Percentiles rank a stretch among this genome's conserved stretches.
phyloP scores from a whole-genome alignment of 2,329 filamentous ascomycete species.

The Claviceps sp. region DNA sequence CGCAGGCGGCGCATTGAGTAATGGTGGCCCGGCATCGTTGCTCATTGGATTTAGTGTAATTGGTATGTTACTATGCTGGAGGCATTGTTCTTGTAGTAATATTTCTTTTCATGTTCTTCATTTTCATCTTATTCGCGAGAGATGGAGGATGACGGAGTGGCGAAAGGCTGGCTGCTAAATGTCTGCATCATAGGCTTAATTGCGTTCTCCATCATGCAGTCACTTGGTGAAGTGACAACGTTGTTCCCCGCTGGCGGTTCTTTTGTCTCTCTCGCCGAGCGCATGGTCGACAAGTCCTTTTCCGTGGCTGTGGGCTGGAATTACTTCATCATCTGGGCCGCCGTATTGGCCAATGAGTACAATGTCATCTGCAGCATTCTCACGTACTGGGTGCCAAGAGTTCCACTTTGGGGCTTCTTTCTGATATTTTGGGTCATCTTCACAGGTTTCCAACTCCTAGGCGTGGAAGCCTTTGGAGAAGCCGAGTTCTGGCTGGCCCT shows the following conservation, averaged over 20 bases:
- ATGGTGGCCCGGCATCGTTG: conserved; percentile 57
- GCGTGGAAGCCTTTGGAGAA: conserved; percentile 63
- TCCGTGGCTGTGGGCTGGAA: conserved; percentile 59
- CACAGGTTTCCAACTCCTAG: conserved; percentile 53
- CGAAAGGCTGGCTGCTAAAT: neutral
- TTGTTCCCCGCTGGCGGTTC: conserved; percentile 58
- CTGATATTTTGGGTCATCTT: conserved; percentile 65
- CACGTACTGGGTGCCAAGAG: conserved; percentile 48
- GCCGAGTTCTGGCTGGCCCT: conserved; percentile 69
- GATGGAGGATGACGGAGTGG: too few relatives aligned
- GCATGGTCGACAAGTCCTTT: conserved; percentile 59
- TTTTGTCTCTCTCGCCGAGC: conserved; percentile 56
- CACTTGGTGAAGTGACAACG: conserved; percentile 60
- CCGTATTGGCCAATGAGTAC: conserved; percentile 57
- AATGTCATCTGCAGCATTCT: conserved; percentile 55
- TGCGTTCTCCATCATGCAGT: conserved; percentile 57
- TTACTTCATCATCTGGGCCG: conserved; percentile 55
- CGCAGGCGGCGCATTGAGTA: conserved; percentile 53
- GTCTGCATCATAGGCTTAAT: conserved; percentile 35
- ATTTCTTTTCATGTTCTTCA: too few relatives aligned
- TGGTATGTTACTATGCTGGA: conserved; percentile 20
- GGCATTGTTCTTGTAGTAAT: too few relatives aligned
- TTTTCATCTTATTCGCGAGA: neutral
- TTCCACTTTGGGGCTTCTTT: conserved; percentile 55
- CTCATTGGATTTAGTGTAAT: conserved; percentile 63